Evolutionary conservation across 192 early-diverging fungal genomes (phyloP).

Genomic region (Podila epicladia): DNA sequence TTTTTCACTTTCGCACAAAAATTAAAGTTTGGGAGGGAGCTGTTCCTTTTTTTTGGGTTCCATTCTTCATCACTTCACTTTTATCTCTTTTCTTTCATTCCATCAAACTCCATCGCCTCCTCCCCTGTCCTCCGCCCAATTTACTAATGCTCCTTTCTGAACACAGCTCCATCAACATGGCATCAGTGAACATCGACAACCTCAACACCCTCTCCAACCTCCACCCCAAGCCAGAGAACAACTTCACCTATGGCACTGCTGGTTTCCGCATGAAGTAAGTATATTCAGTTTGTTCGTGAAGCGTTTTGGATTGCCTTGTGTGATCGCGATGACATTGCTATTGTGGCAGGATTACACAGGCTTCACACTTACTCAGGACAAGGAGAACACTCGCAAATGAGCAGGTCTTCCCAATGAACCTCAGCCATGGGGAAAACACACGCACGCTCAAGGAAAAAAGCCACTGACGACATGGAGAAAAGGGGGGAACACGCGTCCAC

Average conservation of each 20-base stretch:
- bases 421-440: background rate
- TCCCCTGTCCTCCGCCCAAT: background rate
- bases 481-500: background rate
- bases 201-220: slow-evolving; percentile 62
- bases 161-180: slow-evolving; percentile 28
- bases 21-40: too few species aligned
- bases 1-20: background rate
- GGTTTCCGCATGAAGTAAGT: slow-evolving; percentile 95
- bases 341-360: too few species aligned
- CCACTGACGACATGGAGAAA: background rate
- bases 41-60: background rate
- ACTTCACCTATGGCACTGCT: slow-evolving; percentile 94
- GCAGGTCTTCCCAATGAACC: too few species aligned
- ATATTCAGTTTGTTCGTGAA: background rate
- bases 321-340: background rate
- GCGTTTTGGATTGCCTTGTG: background rate
- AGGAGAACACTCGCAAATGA: too few species aligned
- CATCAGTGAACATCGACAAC: slow-evolving; percentile 48
- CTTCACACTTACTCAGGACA: too few species aligned
- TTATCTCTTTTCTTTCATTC: slow-evolving; percentile 7
- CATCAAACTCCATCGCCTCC: slow-evolving; percentile 6
- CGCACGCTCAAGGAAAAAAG: background rate
- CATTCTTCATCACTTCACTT: background rate
- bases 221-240: slow-evolving; percentile 75
- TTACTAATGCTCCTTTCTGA: slow-evolving; percentile 14